Base-by-base conservation (phyloP, 2,329 filamentous ascomycete genomes). In the Aureobasidium pullulans region DNA sequence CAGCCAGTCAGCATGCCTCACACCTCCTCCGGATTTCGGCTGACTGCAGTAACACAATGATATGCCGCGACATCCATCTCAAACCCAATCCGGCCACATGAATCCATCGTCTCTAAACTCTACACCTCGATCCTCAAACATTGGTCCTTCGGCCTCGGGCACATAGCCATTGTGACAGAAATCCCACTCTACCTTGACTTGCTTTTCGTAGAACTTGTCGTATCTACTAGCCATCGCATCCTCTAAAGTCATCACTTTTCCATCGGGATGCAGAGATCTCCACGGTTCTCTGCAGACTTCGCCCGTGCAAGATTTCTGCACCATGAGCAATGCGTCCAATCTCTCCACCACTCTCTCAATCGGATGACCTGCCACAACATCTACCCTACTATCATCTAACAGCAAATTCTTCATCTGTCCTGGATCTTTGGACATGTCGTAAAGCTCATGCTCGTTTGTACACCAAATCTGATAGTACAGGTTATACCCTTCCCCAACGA, bases 401-500 rank as follows among this genome's bases (percentile, higher is more conserved):
- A 54, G 60, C 16, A 61, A 43, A 39, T 66, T 66, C 8, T 56
- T 6, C 62, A 66, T 61, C 11, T 66, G 64, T 28, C 44, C 44
- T 3, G 57, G 52, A 39, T 64, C 62, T 3, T 47, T 36, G 3
- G 29, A 36, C 42, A 69, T 57, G 34, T 88, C 79, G 67, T 88
- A 89, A 2, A 87, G 76, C 68, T 89, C 85, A 59, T 83, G 81
- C 66, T 87, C 84, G 54, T 84, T 83, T 13, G 73, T 86, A 66
- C 86, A 89, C 85, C 85, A 89, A 0, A 87, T 83, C 0, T 83
- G 79, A 65, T 89, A 89, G 62, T 84, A 83, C 5, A 88, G 68
- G 65, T 80, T 82, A 66, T 87, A 88, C 8, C 53, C 64, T 2
- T 64, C 37, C 4, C 64, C 68, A 6, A 66, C 61, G 6, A 70